Conservation (phyloP, 2,329 filamentous ascomycete genomes). For the Stenocarpella maydis region DNA sequence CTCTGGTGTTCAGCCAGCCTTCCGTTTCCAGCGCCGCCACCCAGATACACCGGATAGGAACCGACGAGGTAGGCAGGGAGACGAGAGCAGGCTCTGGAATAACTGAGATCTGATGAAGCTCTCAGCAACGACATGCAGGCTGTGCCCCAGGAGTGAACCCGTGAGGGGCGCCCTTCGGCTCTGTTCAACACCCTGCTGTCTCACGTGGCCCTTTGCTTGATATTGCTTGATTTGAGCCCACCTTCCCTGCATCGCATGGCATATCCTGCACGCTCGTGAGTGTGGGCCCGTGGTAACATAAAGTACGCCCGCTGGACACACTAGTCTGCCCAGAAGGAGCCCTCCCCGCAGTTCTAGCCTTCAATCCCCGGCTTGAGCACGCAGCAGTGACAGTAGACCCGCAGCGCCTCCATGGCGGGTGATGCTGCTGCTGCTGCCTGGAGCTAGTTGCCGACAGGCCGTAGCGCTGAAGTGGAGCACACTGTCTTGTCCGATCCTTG, state of each 20-base stretch:
- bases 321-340: too few relatives aligned
- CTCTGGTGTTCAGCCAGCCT: not conserved
- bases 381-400: not conserved
- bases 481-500: not conserved
- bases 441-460: too few relatives aligned
- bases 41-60: not conserved
- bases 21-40: not conserved
- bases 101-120: not conserved
- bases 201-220: not conserved
- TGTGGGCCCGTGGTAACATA: too few relatives aligned
- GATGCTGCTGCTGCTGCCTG: constrained; percentile 4
- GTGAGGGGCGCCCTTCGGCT: not conserved
- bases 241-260: not conserved
- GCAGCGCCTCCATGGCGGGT: not conserved
- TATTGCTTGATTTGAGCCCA: not conserved
- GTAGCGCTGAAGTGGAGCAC: not conserved
- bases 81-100: not conserved
- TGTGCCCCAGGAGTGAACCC: not conserved
- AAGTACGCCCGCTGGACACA: not conserved
- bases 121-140: not conserved
- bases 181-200: not conserved
- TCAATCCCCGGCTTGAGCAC: not conserved
- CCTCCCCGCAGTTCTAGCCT: not conserved
- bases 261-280: not conserved
- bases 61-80: not conserved